Base-by-base conservation (phyloP, 1,284 basidiomycete genomes). In the Rhodotorula sp. region DNA sequence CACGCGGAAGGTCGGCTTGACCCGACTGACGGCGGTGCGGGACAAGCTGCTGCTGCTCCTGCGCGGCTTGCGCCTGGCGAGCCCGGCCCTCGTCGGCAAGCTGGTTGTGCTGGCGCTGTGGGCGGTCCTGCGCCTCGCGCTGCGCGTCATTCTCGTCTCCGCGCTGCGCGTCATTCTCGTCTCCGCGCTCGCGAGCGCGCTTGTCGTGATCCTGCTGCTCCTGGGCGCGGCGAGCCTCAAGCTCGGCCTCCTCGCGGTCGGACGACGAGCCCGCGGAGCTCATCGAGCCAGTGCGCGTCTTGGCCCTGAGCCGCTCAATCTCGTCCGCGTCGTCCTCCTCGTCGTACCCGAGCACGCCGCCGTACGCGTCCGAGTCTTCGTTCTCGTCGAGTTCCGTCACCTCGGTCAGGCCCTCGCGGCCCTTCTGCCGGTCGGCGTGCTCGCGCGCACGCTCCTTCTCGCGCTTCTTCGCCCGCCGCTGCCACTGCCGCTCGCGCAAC, bases 261-360 rank as follows among this genome's bases (percentile, higher is more conserved):
- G 45, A 44, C 12, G 58, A 46, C 8, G 65, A 61, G 8, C 66
- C 61, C 7, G 46, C 55, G 41, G 60, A 62, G 55, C 61, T 62
- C 5, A 54, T 53, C 42, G 64, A 66, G 42, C 64, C 64, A 13
- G 64, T 66, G 13, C 64, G 49, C 25, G 57, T 66, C 14, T n/a
- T 16, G 4, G 25, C 27, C 4, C 64, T 49, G 2, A 66, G 50
- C 1, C 56, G 48, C 9, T 57, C 61, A 16, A 57, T 17, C 19
- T 57, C 66, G 21, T 17, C 7, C 12, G 46, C 25, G 41, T 67
- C 60, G 53, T 56, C 49, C 42, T 62, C 66, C 14, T 61, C 54
- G 42, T 57, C 55, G 10, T 23, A 61, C 7, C 52, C 48, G 17
- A 52, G 27, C 7, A 67, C 55, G 34, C 25, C 21, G 4, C 14